A percentile compares a stretch with the other conserved stretches of the same genome.
phyloP scores from a whole-genome alignment of 2,329 filamentous ascomycete species.

The Fusarium sp. region DNA sequence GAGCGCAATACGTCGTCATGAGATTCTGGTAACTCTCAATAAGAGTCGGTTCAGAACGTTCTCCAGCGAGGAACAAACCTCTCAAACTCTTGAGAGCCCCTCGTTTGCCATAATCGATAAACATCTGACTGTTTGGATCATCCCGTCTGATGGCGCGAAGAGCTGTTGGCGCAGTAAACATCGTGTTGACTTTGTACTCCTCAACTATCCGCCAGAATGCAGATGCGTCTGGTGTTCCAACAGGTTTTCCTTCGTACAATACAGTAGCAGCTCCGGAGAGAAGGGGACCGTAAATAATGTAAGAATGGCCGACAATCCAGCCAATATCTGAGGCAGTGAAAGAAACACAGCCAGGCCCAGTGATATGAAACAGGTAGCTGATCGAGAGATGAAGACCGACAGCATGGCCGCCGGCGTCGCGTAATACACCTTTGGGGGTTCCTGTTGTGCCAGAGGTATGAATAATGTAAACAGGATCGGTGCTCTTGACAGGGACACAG shows the following conservation, averaged over 20 bases:
- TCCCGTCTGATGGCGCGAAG: slow-evolving; percentile 88
- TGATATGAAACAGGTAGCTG: slow-evolving; percentile 83
- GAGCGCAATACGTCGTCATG: slow-evolving; percentile 72
- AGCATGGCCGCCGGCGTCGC: slow-evolving; percentile 86
- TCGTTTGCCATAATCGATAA: slow-evolving; percentile 71
- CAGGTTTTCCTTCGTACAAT: slow-evolving; percentile 92
- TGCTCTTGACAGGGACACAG: slow-evolving; percentile 81
- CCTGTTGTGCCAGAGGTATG: slow-evolving; percentile 89
- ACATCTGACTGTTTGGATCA: slow-evolving; percentile 77
- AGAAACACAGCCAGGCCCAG: slow-evolving; percentile 81
- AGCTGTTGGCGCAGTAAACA: slow-evolving; percentile 90
- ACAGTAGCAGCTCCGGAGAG: slow-evolving; percentile 87
- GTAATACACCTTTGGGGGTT: slow-evolving; percentile 82
- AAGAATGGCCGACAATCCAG: slow-evolving; percentile 78
- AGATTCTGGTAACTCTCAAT: slow-evolving; percentile 83
- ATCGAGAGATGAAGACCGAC: slow-evolving; percentile 87
- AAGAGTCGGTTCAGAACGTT: slow-evolving; percentile 88
- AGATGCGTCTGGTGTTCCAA: slow-evolving; percentile 87
- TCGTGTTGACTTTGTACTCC: slow-evolving; percentile 83
- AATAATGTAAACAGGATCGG: slow-evolving; percentile 88
- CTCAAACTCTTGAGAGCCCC: slow-evolving; percentile 78
- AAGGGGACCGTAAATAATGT: slow-evolving; percentile 89
- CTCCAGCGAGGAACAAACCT: slow-evolving; percentile 86
- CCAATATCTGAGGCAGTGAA: slow-evolving; percentile 87
- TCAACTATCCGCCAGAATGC: slow-evolving; percentile 90